Conservation (phyloP, 2,329 filamentous ascomycete genomes). For the Penicillium sp. region DNA sequence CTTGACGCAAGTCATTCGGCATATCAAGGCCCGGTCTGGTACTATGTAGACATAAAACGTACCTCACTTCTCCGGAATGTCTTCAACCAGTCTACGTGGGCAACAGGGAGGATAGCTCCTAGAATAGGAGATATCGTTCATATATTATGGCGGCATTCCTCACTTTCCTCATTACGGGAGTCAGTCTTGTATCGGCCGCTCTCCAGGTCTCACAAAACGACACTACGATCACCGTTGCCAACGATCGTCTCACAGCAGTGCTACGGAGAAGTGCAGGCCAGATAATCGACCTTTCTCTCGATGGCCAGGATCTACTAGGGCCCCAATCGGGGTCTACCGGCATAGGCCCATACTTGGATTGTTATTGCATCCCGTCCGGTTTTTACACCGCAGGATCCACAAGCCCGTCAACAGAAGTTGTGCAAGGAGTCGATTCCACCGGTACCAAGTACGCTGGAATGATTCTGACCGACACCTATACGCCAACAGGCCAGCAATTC, state of each 20-base stretch:
- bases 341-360: constrained; percentile 64
- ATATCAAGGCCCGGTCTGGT: neutral
- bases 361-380: constrained; percentile 63
- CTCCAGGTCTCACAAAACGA: constrained; percentile 27
- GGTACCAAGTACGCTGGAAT: constrained; percentile 61
- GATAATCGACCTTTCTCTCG: constrained; percentile 50
- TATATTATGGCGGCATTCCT: constrained; percentile 2
- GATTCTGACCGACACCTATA: constrained; percentile 62
- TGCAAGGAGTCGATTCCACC: constrained; percentile 55
- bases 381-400: constrained; percentile 62
- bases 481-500: constrained; percentile 60
- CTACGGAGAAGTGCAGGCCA: constrained; percentile 50
- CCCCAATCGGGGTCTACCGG: constrained; percentile 49
- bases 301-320: constrained; percentile 59
- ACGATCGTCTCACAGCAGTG: constrained; percentile 50
- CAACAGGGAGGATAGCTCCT: neutral
- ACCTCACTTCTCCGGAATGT: neutral
- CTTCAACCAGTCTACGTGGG: neutral
- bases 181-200: constrained; percentile 18
- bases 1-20: neutral
- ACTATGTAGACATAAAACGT: neutral
- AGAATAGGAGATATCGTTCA: neutral
- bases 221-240: constrained; percentile 42
- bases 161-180: constrained; percentile 7
- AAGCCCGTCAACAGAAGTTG: constrained; percentile 54